Evolutionary conservation across 768 basidiomycete species (phyloP).

Genomic region (Trametopsis cervina): DNA sequence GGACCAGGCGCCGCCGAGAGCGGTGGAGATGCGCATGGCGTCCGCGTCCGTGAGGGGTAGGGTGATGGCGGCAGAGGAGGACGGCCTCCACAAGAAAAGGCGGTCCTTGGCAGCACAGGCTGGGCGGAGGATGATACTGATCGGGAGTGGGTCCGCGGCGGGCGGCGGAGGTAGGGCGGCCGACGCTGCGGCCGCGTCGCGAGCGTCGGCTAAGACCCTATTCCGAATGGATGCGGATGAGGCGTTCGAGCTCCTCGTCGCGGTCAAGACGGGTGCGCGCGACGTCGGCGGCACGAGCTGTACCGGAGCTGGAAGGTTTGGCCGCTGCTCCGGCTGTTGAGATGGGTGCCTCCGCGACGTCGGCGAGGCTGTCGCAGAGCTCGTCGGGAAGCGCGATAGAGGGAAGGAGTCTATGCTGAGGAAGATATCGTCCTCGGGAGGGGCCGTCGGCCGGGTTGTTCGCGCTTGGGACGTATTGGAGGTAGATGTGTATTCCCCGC

Average conservation of each 20-base stretch:
- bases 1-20: neutral
- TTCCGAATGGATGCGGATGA: too few relatives aligned
- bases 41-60: neutral
- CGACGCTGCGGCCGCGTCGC: too few relatives aligned
- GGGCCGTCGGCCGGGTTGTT: constrained; percentile 18
- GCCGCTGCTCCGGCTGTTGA: too few relatives aligned
- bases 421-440: constrained; percentile 14
- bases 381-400: constrained; percentile 7
- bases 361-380: too few relatives aligned
- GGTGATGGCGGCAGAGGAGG: neutral
- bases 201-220: too few relatives aligned
- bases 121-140: neutral
- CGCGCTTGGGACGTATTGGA: constrained; percentile 14
- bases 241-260: too few relatives aligned
- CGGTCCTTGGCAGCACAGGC: neutral
- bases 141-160: too few relatives aligned
- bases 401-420: constrained; percentile 11
- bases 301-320: too few relatives aligned
- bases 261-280: too few relatives aligned
- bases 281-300: too few relatives aligned
- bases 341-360: too few relatives aligned
- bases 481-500: neutral
- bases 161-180: too few relatives aligned
- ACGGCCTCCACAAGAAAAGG: neutral
- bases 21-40: constrained; percentile 13